Evolutionary conservation across 1,284 basidiomycete genomes (phyloP).

Genomic region (Apiotrichum mycotoxinovorans): DNA sequence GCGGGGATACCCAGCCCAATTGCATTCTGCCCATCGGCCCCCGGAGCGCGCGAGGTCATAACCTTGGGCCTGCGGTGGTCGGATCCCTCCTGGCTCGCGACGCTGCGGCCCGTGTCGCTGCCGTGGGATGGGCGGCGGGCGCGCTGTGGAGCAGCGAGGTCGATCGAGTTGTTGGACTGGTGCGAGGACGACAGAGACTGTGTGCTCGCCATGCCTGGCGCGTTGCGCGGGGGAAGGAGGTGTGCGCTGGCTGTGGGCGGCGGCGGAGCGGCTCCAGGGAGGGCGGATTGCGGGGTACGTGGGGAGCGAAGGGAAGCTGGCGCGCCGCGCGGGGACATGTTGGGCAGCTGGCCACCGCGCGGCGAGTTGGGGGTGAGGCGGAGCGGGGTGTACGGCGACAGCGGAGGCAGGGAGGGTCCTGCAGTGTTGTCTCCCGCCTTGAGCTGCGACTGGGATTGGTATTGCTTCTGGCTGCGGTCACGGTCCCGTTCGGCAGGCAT

Average conservation of each 20-base stretch:
- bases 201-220: background rate
- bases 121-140: background rate
- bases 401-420: background rate
- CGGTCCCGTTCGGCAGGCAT: too few species aligned
- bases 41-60: background rate
- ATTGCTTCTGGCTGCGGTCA: too few species aligned
- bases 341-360: background rate
- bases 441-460: background rate
- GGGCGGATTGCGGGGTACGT: background rate
- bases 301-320: background rate
- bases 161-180: background rate
- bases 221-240: background rate
- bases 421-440: background rate
- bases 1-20: conserved; percentile 5
- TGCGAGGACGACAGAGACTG: background rate
- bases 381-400: background rate
- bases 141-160: background rate
- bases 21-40: background rate
- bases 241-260: background rate
- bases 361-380: background rate
- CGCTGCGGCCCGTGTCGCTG: background rate
- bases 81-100: background rate
- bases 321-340: too few species aligned
- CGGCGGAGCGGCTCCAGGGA: background rate
- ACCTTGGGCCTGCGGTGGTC: background rate